phyloP scores from a whole-genome alignment of 2,329 filamentous ascomycete species.

The Diplocarpon mali region DNA sequence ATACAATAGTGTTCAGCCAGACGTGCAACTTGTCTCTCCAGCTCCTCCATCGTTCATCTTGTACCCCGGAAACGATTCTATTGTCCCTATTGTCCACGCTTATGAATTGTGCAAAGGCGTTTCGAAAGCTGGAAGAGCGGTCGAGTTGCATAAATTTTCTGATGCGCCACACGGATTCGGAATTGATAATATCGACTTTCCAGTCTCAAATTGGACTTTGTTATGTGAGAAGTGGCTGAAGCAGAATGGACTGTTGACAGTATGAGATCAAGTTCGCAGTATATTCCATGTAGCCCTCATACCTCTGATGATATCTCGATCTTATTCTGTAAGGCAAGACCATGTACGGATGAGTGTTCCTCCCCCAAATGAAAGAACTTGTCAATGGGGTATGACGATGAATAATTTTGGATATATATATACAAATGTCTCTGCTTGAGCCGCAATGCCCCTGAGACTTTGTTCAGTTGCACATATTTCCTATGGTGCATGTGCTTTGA shows the following conservation, averaged over 20 bases:
- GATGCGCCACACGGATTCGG: slow-evolving; percentile 6
- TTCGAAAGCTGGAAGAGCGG: slow-evolving; percentile 1
- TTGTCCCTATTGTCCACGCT: slow-evolving; percentile 2
- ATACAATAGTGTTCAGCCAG: slow-evolving; percentile 3
- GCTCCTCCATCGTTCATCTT: slow-evolving; percentile 1
- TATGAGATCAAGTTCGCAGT: background rate
- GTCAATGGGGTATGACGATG: no score
- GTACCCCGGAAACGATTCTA: background rate
- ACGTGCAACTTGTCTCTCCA: slow-evolving; percentile 2
- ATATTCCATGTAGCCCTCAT: no score
- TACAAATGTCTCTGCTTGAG: no score
- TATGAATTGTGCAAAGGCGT: slow-evolving; percentile 1
- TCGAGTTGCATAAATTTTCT: slow-evolving; percentile 6
- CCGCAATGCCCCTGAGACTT: no score
- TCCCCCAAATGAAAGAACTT: no score
- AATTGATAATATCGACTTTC: slow-evolving; percentile 1
- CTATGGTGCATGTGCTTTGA: no score
- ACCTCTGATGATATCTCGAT: no score
- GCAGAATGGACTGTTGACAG: background rate
- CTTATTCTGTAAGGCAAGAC: no score
- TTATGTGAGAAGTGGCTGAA: slow-evolving; percentile 6
- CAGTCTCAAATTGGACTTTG: slow-evolving; percentile 1
- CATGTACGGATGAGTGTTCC: no score
- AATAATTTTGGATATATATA: no score
- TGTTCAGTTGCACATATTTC: no score